Base-by-base conservation (phyloP, 108 stramenopile genomes). In the Pelagomonas calceolata region DNA sequence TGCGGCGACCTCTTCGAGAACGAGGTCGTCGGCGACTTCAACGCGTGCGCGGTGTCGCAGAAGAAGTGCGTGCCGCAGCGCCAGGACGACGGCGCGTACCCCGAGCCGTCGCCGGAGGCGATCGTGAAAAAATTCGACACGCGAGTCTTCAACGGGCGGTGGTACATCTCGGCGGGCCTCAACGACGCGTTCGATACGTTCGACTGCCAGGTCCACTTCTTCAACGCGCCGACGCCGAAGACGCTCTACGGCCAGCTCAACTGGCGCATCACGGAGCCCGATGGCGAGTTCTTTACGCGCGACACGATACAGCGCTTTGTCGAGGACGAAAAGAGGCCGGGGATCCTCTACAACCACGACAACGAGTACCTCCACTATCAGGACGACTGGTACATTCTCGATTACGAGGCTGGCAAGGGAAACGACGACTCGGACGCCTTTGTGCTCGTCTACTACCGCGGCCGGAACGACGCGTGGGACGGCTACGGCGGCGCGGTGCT, bases 151-250 rank as follows among this genome's bases (percentile, higher is more conserved):
- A 81, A 92, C 63, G 95, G 95, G 34, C 79, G 82, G 63, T 93
- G 89, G 90, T 96, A 94, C 83, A 96, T 96, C 72, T 83, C 89
- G 36, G 91, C 94, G 0, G 95, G 95, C 14, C 91, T 93, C 76
- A 96, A 96, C 81, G 68, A 82, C 65, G 73, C 92, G 37, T 96
- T 96, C 77, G 95, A 96, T 76, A 79, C 76, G 63, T 96, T 96
- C 77, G 92, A 93, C n/a, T 96, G 95, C 80, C 95, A 96, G 80
- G 93, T 96, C 18, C 95, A 96, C 79, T 95, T 94, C 88, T 96
- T 96, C 76, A 91, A 88, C 33, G 89, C 89, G 74, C 91, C 93
- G 0, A 76, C 78, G 37, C 89, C 90, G 21, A 89, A 88, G 30
- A 87, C 81, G 39, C 90, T 96, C 76, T 88, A 82, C 67, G 95